Evolutionary conservation across 2,329 filamentous ascomycete genomes (phyloP), one percentile per base, ranked within the genome.

Genomic region (Rhytidhysteron rufulum): DNA sequence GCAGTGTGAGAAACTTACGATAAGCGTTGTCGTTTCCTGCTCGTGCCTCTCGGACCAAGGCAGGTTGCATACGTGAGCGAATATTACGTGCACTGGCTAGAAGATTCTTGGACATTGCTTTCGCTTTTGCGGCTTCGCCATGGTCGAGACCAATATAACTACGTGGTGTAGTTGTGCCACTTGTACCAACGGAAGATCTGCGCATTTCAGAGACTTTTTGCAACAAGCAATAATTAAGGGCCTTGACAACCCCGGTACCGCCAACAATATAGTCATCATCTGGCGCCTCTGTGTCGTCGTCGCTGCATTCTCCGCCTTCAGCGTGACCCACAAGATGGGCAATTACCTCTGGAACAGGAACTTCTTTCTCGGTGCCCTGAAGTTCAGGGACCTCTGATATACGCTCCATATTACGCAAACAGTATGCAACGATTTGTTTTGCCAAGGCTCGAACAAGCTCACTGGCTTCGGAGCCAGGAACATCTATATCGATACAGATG

Each of bases 261-360:
- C 91, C 90, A 55, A 97, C 93, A 32, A 97, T 89, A 65, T 97
- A 97, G 63, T 96, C 88, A 43, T 95, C 86, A 50, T 95, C 88
- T 0, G 89, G 86, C 5, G 88, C 85, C 3, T 84, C 80, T 31
- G 80, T 74, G 17, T 83, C 78, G 33, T 84, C 81, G 17, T 79
- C 64, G 34, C 68, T 71, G 11, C 66, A 62, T 8, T 75, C 48
- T 52, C 65, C 51, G 58, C 77, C 63, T 60, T 79, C 63, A 60
- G 72, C 77, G 51, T 87, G 79, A 4, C 90, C 90, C 22, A 96
- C 86, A 31, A 97, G 79, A 60, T 95, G 88, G 46, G 87, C 82
- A 19, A 97, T 74, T 3, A 95, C 86, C 49, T 95, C 87, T 4
- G 89, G 88, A 66, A 94, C 60, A n/a, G 75, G 72, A 16, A 83